Conservation (phyloP, 2,329 filamentous ascomycete genomes). For the Lasiodiplodia sp. region DNA sequence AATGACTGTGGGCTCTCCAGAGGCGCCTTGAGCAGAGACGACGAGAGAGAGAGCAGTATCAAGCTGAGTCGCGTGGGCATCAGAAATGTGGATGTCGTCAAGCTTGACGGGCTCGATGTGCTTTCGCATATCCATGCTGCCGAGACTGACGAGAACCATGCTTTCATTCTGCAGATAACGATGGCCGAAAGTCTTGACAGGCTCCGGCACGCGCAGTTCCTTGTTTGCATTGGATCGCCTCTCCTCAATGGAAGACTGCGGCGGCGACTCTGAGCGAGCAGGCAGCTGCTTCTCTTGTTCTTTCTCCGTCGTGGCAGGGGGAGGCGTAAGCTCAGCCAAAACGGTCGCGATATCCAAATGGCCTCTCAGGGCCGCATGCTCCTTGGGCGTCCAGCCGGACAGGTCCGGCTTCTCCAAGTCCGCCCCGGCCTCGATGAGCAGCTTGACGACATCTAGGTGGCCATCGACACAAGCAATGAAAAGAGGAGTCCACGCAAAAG, state of each 20-base stretch:
- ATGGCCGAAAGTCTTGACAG: constrained; percentile 95
- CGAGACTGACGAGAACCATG: constrained; percentile 89
- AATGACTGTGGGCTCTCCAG: constrained; percentile 85
- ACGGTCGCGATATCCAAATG: constrained; percentile 81
- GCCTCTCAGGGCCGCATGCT: constrained; percentile 89
- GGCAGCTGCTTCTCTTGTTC: constrained; percentile 28
- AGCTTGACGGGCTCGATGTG: constrained; percentile 80
- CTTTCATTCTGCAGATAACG: constrained; percentile 89
- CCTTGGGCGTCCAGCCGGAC: constrained; percentile 92
- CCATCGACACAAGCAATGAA: constrained; percentile 94
- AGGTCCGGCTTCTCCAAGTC: constrained; percentile 78
- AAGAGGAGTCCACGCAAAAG: constrained; percentile 93
- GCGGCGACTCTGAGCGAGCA: constrained; percentile 51
- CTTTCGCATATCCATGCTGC: constrained; percentile 93
- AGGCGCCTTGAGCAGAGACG: constrained; percentile 83
- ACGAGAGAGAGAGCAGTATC: constrained; percentile 94
- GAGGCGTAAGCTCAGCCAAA: constrained; percentile 65
- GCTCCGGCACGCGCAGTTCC: constrained; percentile 68
- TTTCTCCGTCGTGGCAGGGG: constrained; percentile 40
- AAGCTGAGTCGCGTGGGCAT: constrained; percentile 90
- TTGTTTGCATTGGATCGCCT: constrained; percentile 49
- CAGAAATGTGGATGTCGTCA: constrained; percentile 84
- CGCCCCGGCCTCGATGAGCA: constrained; percentile 80
- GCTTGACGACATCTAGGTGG: constrained; percentile 74
- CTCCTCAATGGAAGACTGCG: constrained; percentile 64